Evolutionary conservation across 768 basidiomycete genomes (phyloP).

Genomic region (Pholiota microspora): DNA sequence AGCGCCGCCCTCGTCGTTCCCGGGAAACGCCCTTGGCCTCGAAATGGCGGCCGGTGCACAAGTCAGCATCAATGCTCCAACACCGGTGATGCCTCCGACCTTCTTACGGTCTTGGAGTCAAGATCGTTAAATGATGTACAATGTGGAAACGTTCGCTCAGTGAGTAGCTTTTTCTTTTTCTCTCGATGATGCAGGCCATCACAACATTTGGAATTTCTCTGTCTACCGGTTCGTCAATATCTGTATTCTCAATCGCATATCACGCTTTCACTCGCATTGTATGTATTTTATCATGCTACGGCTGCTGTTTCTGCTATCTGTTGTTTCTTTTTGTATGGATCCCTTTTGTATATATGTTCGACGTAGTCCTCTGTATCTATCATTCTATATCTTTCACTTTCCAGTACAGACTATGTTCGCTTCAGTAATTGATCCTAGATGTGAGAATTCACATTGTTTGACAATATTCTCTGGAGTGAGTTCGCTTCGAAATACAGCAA

Average conservation of each 20-base stretch:
- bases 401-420: no score
- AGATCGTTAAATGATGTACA: conserved; percentile 14
- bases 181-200: background rate
- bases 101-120: conserved; percentile 32
- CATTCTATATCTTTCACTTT: no score
- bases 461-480: no score
- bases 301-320: background rate
- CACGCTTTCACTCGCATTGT: no score
- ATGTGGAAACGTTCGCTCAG: no score
- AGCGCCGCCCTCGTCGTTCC: conserved; percentile 13
- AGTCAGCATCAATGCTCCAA: conserved; percentile 29
- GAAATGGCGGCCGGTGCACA: conserved; percentile 21
- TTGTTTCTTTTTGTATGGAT: background rate
- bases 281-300: background rate
- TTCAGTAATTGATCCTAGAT: no score
- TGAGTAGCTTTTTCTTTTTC: no score
- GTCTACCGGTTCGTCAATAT: background rate
- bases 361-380: no score
- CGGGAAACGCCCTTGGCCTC: conserved; percentile 29
- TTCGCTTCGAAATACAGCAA: no score
- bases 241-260: background rate
- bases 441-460: no score
- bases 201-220: background rate
- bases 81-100: conserved; percentile 27
- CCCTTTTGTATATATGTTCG: background rate